Evolutionary conservation across 805 yeast species (phyloP).

Genomic region (Saturnispora bothae): DNA sequence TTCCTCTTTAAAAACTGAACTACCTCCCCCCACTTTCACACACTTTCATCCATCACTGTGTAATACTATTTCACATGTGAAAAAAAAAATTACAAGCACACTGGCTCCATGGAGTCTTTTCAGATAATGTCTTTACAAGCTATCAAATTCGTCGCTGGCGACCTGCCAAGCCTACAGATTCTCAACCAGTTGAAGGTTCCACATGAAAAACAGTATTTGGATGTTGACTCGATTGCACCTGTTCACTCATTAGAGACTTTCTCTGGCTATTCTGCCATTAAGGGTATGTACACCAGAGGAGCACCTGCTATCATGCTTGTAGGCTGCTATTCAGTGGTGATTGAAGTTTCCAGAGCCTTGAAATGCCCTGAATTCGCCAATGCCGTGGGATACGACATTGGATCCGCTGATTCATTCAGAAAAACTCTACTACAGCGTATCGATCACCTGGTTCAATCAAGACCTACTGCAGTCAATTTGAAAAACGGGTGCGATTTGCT

Average conservation of each 20-base stretch:
- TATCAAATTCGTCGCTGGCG: slow-evolving; percentile 47
- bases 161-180: slow-evolving; percentile 37
- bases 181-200: slow-evolving; percentile 82
- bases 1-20: too few relatives aligned
- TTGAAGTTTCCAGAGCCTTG: slow-evolving; percentile 42
- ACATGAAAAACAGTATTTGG: slow-evolving; percentile 59
- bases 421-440: slow-evolving; percentile 36
- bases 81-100: too few relatives aligned
- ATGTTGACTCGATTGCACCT: slow-evolving; percentile 45
- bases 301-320: slow-evolving; percentile 98
- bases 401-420: slow-evolving; percentile 24
- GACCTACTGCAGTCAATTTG: slow-evolving; percentile 95
- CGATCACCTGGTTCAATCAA: slow-evolving; percentile 57
- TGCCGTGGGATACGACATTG: slow-evolving; percentile 21
- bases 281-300: slow-evolving; percentile 89
- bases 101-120: neutral
- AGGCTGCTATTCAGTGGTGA: slow-evolving; percentile 72
- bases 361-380: slow-evolving; percentile 9
- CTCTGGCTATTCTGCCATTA: slow-evolving; percentile 79
- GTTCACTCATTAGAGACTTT: slow-evolving; percentile 31
- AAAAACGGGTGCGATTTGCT: slow-evolving; percentile 60
- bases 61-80: too few relatives aligned
- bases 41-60: too few relatives aligned
- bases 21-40: too few relatives aligned
- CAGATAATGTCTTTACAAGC: slow-evolving; percentile 42